Conservation (phyloP, 495 filamentous ascomycete genomes). For the Acidomyces sp. region DNA sequence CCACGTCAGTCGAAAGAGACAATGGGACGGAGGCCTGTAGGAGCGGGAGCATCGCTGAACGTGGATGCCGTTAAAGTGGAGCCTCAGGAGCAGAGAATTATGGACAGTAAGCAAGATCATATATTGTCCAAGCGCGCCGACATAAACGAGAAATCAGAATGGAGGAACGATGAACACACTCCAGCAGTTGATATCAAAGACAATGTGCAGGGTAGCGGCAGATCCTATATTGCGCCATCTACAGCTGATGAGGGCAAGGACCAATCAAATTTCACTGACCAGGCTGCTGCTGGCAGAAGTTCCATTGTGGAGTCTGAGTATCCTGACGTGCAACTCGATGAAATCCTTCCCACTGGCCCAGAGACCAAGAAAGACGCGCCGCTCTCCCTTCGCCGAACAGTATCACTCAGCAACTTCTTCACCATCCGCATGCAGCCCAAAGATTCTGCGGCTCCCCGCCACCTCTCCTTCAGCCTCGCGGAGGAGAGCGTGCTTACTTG, state of each 20-base stretch:
- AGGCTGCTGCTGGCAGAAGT: too few species aligned
- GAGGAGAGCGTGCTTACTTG: conserved; percentile 74
- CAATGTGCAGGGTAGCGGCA: too few species aligned
- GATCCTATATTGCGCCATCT: too few species aligned
- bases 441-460: conserved; percentile 56
- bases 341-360: conserved; percentile 20
- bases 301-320: conserved; percentile 28
- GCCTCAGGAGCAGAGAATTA: too few species aligned
- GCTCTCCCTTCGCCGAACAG: conserved; percentile 27
- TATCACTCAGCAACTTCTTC: conserved; percentile 35
- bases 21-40: background rate
- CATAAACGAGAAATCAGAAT: too few species aligned
- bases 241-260: too few species aligned
- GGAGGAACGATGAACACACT: too few species aligned
- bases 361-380: conserved; percentile 18
- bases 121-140: too few species aligned
- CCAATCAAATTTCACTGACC: too few species aligned
- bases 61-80: conserved; percentile 18
- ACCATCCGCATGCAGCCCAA: conserved; percentile 27
- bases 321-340: conserved; percentile 23
- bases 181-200: too few species aligned
- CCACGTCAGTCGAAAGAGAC: background rate
- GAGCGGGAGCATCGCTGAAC: background rate
- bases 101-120: too few species aligned
- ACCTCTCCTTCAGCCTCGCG: conserved; percentile 79